Conservation (phyloP, 2,329 filamentous ascomycete species). For the Byssochlamys sp. region DNA sequence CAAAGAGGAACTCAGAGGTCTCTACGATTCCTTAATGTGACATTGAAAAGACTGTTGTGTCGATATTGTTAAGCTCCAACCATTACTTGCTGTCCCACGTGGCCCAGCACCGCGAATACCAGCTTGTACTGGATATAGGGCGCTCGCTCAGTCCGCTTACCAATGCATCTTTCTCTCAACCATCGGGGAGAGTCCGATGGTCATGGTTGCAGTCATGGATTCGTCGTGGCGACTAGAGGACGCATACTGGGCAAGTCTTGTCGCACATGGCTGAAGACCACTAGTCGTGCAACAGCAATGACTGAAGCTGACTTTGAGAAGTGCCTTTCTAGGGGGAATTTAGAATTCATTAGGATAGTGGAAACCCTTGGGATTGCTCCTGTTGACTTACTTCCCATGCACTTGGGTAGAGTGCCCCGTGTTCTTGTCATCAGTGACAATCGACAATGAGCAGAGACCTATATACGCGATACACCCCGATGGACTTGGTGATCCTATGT, state of each 20-base stretch:
- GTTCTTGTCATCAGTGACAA: too few relatives aligned
- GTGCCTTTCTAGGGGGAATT: not conserved
- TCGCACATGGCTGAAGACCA: not conserved
- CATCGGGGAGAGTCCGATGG: not conserved
- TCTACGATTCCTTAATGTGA: too few relatives aligned
- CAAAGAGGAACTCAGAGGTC: too few relatives aligned
- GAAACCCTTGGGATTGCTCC: not conserved
- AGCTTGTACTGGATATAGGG: not conserved
- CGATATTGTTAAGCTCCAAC: not conserved
- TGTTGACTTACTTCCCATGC: too few relatives aligned
- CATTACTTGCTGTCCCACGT: not conserved
- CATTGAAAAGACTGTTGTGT: not conserved
- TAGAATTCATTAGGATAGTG: not conserved
- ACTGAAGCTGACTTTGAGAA: not conserved
- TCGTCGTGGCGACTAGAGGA: not conserved
- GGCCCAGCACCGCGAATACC: not conserved
- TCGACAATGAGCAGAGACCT: too few relatives aligned
- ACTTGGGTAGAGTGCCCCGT: too few relatives aligned
- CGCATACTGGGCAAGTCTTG: not conserved
- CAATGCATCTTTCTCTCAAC: not conserved
- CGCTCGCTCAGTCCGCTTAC: not conserved
- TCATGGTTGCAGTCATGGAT: not conserved
- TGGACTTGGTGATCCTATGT: too few relatives aligned
- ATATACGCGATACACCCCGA: too few relatives aligned
- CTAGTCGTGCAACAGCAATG: not conserved